Conservation (phyloP, 2,329 filamentous ascomycete genomes). For the Fonsecaea pedrosoi region DNA sequence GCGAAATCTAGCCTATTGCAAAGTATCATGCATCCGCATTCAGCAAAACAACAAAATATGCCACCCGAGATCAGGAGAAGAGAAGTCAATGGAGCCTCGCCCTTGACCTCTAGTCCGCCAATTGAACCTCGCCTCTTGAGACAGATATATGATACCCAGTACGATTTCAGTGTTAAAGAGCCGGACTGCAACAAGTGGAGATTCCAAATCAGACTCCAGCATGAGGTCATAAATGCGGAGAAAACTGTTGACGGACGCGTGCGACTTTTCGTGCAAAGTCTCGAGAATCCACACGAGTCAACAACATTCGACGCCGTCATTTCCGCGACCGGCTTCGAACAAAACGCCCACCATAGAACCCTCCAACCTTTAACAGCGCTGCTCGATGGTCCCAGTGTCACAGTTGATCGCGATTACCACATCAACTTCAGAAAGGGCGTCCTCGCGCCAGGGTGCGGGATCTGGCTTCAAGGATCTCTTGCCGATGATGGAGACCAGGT, state of each 20-base stretch:
- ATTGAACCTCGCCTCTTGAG: slow-evolving; percentile 17
- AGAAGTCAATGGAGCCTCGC: slow-evolving; percentile 6
- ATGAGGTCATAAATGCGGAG: slow-evolving; percentile 13
- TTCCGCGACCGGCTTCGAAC: slow-evolving; percentile 32
- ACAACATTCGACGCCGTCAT: slow-evolving; percentile 35
- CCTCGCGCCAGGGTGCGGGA: slow-evolving; percentile 18
- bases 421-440: slow-evolving; percentile 28
- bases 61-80: slow-evolving; percentile 28
- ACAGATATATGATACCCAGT: slow-evolving; percentile 34
- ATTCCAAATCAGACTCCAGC: slow-evolving; percentile 33
- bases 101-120: neutral
- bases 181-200: slow-evolving; percentile 30
- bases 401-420: slow-evolving; percentile 31
- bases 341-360: slow-evolving; percentile 21
- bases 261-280: slow-evolving; percentile 12
- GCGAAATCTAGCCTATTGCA: slow-evolving; percentile 21
- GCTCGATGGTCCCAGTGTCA: slow-evolving; percentile 23
- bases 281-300: neutral
- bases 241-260: slow-evolving; percentile 14
- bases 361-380: slow-evolving; percentile 22
- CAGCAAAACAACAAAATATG: slow-evolving; percentile 12
- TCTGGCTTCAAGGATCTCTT: slow-evolving; percentile 33
- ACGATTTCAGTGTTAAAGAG: slow-evolving; percentile 34
- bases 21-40: slow-evolving; percentile 12
- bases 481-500: slow-evolving; percentile 25